Evolutionary conservation across 805 yeast species (phyloP), one percentile per base, ranked within the genome.

Genomic region (Candida rishiriensis): DNA sequence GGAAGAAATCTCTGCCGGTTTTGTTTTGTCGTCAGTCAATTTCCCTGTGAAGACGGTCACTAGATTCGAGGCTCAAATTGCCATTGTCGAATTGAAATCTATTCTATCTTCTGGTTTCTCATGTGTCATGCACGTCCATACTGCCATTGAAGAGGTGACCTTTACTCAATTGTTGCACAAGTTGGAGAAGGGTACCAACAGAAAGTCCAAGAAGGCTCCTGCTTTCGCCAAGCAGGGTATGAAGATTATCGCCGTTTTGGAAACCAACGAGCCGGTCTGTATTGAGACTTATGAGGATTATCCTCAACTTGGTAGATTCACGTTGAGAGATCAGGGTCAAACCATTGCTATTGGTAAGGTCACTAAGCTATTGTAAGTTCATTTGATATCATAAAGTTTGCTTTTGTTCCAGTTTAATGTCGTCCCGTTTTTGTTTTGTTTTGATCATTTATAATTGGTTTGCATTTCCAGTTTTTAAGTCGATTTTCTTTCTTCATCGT

Each of bases 301-400:
- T 64, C 97, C 91, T 55, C 98, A 93, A 71, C 78, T 93, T 60
- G 99, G 99, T 65, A 83, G 99, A 71, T 93, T 93, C 69, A 93
- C 99, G 28, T 78, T 93, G 66, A 89, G 99, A 78, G 99, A 93
- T 70, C 98, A 93, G 73, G 99, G 98, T 64, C 82, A 82, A 51
- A 93, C 99, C 42, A 90, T 93, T 70, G 99, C 99, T 53, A 93
- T 93, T 68, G 99, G 99, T 71, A 90, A 91, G 71, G 88, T 93
- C 60, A 87, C 96, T 48, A 91, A 91, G 72, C 72, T 93, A 53
- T 72, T 89, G 66, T 83, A 77, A 45, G 34, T 36, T 26, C 31
- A 29, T 34, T 14, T 13, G 26, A 31, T 34, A 34, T 34, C 21
- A 10, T 12, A 16, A 18, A 12, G 14, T 13, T 36, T 21, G 10